Evolutionary conservation across 2,329 filamentous ascomycete genomes (phyloP), one percentile per base, ranked within the genome.

Genomic region (Fusarium mundagurra): DNA sequence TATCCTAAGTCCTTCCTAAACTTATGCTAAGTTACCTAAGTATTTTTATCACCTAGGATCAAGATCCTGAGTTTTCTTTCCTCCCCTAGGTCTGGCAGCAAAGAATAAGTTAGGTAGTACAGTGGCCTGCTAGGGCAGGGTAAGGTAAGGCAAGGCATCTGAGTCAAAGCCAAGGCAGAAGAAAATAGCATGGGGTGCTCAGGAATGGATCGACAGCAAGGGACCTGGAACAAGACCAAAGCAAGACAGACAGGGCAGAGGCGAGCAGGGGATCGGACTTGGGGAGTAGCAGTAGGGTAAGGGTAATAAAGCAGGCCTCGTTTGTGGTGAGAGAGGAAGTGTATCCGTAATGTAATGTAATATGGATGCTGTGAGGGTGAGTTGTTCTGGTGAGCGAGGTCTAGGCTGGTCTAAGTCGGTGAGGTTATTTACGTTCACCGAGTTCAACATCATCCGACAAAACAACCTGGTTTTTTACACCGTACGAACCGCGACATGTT

Each of bases 171-270:
- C 66, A 71, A 73, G 61, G 53, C 31, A 73, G 54, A n/a, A 48
- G 44, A 48, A 48, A 64, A 57, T 48, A 45, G 29, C 62, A 74
- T 68, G 67, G 71, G 71, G 55, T 58, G 54, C 59, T 61, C 58
- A 67, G 55, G 62, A 61, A 70, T 64, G 62, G 72, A 75, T 75
- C 72, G 72, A 67, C 72, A 62, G 58, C 72, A 75, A 75, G 72
- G 71, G 71, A 64, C 64, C 67, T 72, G 62, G 64, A 53, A 53
- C 59, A 73, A 50, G 54, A 47, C 67, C 45, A 64, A 51, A 59
- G 58, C 62, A 69, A 48, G 51, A 59, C 67, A 70, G 50, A 47
- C 58, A 69, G 50, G 66, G 66, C 33, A 68, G 36, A 34, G 48
- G 24, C 53, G 27, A 38, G 61, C 39, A 61, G 38, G 61, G 61